These are phyloP conservation scores for Xylariales sp. DNA, from an alignment of 2,329 filamentous ascomycete genomes.

Conservation along the genomic window DNA sequence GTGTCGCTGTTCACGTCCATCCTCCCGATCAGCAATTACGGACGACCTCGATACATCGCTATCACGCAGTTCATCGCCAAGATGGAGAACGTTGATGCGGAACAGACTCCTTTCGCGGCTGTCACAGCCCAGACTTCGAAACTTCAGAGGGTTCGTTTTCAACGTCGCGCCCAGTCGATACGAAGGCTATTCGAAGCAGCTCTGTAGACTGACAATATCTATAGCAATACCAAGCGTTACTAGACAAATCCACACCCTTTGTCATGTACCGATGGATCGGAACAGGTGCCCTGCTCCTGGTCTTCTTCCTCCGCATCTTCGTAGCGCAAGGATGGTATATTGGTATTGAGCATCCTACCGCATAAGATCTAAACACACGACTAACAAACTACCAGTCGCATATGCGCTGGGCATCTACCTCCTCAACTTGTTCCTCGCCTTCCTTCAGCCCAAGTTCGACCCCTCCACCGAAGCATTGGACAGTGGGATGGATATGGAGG, in stretches of 20 bases:
- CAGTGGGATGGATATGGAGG: constrained; percentile 96
- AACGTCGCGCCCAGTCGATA: neutral
- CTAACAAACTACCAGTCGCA: constrained; percentile 58
- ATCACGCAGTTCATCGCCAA: too few species aligned
- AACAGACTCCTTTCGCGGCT: constrained; percentile 86
- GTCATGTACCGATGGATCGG: constrained; percentile 85
- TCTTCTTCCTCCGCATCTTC: constrained; percentile 88
- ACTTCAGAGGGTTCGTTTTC: constrained; percentile 55
- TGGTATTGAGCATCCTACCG: constrained; percentile 49
- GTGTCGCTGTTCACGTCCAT: too few species aligned
- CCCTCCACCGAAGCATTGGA: constrained; percentile 87
- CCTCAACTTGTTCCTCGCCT: constrained; percentile 97
- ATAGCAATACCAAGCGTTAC: constrained; percentile 88
- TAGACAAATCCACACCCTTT: constrained; percentile 90
- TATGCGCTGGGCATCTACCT: constrained; percentile 99
- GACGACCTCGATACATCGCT: too few species aligned
- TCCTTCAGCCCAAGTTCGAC: constrained; percentile 97
- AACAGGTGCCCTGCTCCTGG: constrained; percentile 67
- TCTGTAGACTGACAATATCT: constrained; percentile 4
- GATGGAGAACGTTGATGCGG: constrained; percentile 85
- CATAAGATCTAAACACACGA: neutral
- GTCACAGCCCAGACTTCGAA: constrained; percentile 80
- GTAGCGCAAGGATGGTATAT: constrained; percentile 98
- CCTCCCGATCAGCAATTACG: too few species aligned
- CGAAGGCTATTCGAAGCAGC: neutral